Conservation (phyloP, 2,329 filamentous ascomycete genomes). For the Pseudogymnoascus sp. region DNA sequence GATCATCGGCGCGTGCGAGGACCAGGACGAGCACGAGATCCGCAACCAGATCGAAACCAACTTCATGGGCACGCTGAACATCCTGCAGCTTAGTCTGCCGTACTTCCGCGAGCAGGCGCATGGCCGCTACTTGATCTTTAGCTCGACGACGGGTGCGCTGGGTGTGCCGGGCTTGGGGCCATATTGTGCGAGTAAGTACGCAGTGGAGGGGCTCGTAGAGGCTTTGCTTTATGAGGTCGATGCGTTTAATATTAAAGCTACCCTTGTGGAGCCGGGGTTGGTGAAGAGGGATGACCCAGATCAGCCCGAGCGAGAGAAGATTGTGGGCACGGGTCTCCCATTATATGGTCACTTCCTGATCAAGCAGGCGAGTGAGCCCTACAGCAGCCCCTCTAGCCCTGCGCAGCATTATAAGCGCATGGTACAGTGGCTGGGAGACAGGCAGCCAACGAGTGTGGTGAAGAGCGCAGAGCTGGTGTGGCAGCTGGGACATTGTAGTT, state of each 20-base stretch:
- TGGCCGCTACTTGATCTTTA: slow-evolving; percentile 90
- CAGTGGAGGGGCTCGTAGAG: slow-evolving; percentile 90
- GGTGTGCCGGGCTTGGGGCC: slow-evolving; percentile 88
- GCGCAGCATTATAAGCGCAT: slow-evolving; percentile 84
- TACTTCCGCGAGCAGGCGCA: slow-evolving; percentile 70
- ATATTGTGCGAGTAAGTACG: slow-evolving; percentile 96
- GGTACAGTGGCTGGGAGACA: slow-evolving; percentile 88
- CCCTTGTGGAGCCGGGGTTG: slow-evolving; percentile 83
- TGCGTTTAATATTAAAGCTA: slow-evolving; percentile 84
- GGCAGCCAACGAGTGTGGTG: slow-evolving; percentile 85
- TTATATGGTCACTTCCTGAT: slow-evolving; percentile 90
- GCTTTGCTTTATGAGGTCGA: slow-evolving; percentile 96
- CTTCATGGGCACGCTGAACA: slow-evolving; percentile 90
- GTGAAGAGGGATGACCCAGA: slow-evolving; percentile 78
- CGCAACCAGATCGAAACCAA: slow-evolving; percentile 97
- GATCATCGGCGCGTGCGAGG: slow-evolving; percentile 90
- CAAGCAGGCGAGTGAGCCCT: slow-evolving; percentile 75
- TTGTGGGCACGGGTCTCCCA: slow-evolving; percentile 40
- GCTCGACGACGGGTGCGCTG: slow-evolving; percentile 82
- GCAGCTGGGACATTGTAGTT: slow-evolving; percentile 92
- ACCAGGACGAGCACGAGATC: slow-evolving; percentile 91
- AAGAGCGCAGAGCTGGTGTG: slow-evolving; percentile 91
- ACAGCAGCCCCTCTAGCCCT: slow-evolving; percentile 68
- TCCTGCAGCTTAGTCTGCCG: slow-evolving; percentile 79
- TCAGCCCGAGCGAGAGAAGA: slow-evolving; percentile 28